phyloP scores from a whole-genome alignment of 225 moss, liverwort and hornwort genomes.

The Anthoceros angustus region DNA sequence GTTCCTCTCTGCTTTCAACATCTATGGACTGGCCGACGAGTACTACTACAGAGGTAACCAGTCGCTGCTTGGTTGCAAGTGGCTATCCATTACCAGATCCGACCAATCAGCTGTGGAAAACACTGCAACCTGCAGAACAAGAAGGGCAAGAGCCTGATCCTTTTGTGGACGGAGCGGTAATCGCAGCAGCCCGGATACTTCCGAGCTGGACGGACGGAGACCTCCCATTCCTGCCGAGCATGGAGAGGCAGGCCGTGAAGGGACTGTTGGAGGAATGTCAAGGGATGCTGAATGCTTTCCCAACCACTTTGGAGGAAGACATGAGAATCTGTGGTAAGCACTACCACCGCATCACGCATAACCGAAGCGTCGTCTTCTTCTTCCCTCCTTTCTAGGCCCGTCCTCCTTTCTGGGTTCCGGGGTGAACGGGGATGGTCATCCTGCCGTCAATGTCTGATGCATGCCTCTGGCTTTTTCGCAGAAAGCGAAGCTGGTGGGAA shows the following conservation, averaged over 20 bases:
- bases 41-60: slow-evolving; percentile 46
- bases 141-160: slow-evolving; percentile 26
- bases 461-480: slow-evolving; percentile 12
- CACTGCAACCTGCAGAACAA: background rate
- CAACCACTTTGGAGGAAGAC: slow-evolving; percentile 62
- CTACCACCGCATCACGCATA: background rate
- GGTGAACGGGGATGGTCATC: too few species aligned
- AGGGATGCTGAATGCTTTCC: slow-evolving; percentile 45
- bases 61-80: background rate
- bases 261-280: slow-evolving; percentile 61
- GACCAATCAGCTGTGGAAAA: background rate
- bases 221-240: slow-evolving; percentile 69
- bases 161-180: slow-evolving; percentile 55
- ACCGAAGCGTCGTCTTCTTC: background rate
- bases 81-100: background rate
- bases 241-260: slow-evolving; percentile 63
- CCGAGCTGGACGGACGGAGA: slow-evolving; percentile 84
- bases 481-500: slow-evolving; percentile 40
- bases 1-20: slow-evolving; percentile 68
- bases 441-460: background rate
- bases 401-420: too few species aligned
- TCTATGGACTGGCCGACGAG: slow-evolving; percentile 55
- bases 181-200: slow-evolving; percentile 67
- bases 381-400: background rate
- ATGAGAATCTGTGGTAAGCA: slow-evolving; percentile 29